Base-by-base conservation (phyloP, 2,329 filamentous ascomycete species). In the Colletotrichum zoysiae region DNA sequence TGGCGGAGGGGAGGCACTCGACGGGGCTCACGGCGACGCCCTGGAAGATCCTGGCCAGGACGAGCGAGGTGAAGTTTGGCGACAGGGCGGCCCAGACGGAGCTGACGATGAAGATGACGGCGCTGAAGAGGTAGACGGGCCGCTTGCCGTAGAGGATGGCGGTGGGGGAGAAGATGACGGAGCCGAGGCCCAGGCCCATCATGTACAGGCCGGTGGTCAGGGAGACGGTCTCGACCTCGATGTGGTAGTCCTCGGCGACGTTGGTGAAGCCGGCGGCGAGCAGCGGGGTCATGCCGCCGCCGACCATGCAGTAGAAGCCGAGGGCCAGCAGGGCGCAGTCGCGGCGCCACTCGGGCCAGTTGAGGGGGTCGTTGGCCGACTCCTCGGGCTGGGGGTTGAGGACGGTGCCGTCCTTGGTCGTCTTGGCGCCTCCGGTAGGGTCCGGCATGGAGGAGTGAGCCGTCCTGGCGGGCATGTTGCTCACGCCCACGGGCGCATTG, bases 191-290 rank as follows among this genome's bases (percentile, higher is more conserved):
- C 50, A 98, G 84, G 0, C 96, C 96, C 88, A 97, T 87, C 95
- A 98, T 98, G 83, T 94, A 98, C 18, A 98, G 83, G 0, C 95
- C 95, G 0, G 95, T 97, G 0, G 95, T 98, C 69, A 97, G 86
- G 2, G 95, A 92, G 5, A 98, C 94, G 63, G 88, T 82, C 40
- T 94, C 88, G 20, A 93, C 89, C 0, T 89, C 86, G 30, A 97
- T 89, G 71, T 87, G 73, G 78, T 92, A 88, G 51, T 87, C 86
- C 0, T 86, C 74, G 1, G 95, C 92, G 16, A 98, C 92, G 55
- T 97, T 85, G 42, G 90, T 91, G 84, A 98, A 98, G 16, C 95
- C 95, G 12, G 96, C 95, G 0, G 95, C 95, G 23, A 98, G 86
- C 40, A 98, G 85, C 0, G 96, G 93, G 0, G 95, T 98, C 85